Base-by-base conservation (phyloP, 2,329 filamentous ascomycete genomes). In the Zarea fungicola region DNA sequence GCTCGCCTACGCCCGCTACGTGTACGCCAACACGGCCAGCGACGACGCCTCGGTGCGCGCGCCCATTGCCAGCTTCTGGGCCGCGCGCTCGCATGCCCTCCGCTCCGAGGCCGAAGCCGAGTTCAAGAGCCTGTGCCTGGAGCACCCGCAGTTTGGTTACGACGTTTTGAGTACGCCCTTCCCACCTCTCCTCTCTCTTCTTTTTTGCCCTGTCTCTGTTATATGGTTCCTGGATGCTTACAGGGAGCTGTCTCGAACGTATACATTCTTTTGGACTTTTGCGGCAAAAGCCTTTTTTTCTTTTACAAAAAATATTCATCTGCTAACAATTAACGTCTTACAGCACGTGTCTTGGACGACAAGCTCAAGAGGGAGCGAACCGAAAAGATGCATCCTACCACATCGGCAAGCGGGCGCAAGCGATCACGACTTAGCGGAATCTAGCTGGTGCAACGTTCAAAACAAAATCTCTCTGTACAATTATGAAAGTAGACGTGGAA, bases 51-150 rank as follows among this genome's bases (percentile, higher is more conserved):
- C 80, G 3, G 89, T 95, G 59, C 83, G 90, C 57, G 86, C 81
- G 55, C 89, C 90, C 1, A 83, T 96, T 43, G 89, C 88, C n/a
- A 85, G 84, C 48, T 95, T 95, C 74, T 96, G 90, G 90, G 89
- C 89, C 6, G 85, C 80, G 40, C 77, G 87, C 53, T 84, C 80
- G 51, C 89, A 93, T 70, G 84, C 88, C 11, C 73, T 96, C 55
- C 85, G 91, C 16, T 78, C 91, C 67, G 89, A 95, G 68, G 89
- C 90, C 31, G 89, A 95, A 67, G 78, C 81, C 6, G 88, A 95
- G 69, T 96, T 96, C 78, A 83, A 84, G 65, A 67, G 77, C 39
- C 81, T 96, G 68, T 96, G 91, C 70, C 71, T 96, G 64, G 87
- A 96, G 69, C 90, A 84, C 64, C 91, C 91, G 16, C 86, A 95